These are phyloP conservation scores for Melanopsichium pennsylvanicum DNA, from an alignment of 1,284 basidiomycete genomes.

Conservation along the genomic window DNA sequence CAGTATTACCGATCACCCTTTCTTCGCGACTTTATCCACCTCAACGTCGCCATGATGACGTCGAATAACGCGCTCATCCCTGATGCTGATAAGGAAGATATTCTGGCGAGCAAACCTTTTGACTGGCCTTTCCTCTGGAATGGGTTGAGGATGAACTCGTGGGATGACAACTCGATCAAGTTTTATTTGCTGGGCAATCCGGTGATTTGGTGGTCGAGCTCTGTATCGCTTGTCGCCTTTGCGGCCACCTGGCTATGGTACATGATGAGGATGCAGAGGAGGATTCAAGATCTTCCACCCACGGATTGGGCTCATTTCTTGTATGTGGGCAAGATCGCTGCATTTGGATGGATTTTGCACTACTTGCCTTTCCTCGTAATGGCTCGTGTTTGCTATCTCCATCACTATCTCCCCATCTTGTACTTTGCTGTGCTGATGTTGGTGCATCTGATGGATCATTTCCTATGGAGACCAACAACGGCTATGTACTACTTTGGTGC, in stretches of 20 bases:
- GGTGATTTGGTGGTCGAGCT: conserved; percentile 87
- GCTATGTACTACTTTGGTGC: conserved; percentile 51
- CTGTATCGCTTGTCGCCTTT: conserved; percentile 74
- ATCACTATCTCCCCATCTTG: conserved; percentile 84
- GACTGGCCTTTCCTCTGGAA: conserved; percentile 95
- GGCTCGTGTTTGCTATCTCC: conserved; percentile 78
- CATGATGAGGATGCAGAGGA: conserved; percentile 82
- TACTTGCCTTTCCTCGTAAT: conserved; percentile 81
- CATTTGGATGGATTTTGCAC: conserved; percentile 91
- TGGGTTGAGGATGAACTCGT: conserved; percentile 89
- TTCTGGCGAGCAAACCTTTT: conserved; percentile 86
- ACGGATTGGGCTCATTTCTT: conserved; percentile 90
- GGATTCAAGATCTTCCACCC: conserved; percentile 88
- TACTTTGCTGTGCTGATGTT: conserved; percentile 95
- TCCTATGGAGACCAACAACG: conserved; percentile 69
- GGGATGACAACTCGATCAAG: conserved; percentile 86
- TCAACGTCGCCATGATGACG: conserved; percentile 99
- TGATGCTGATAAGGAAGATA: conserved; percentile 97
- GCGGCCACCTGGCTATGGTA: conserved; percentile 74
- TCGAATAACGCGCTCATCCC: conserved; percentile 97
- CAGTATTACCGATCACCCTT: conserved; percentile 91
- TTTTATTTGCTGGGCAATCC: conserved; percentile 94
- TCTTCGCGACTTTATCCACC: conserved; percentile 94
- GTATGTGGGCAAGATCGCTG: conserved; percentile 88
- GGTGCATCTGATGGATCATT: conserved; percentile 88